Evolutionary conservation across 164 flowering plant genomes (phyloP).

Genomic region (Nymphaea colorata): DNA sequence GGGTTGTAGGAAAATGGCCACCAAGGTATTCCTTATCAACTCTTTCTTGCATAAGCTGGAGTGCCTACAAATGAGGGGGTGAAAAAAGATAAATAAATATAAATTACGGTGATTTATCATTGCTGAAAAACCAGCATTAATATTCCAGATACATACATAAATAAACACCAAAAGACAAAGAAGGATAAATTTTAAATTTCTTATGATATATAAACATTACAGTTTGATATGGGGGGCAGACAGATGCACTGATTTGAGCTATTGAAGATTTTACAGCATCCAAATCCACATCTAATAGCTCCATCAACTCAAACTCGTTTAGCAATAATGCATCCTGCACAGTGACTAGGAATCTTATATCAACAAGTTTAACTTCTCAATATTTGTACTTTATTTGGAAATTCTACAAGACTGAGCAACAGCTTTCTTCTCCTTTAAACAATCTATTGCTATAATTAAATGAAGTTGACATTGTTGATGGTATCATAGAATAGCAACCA

Average conservation of each 20-base stretch:
- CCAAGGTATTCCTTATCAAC: slow-evolving; percentile 24
- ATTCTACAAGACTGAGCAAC: no score
- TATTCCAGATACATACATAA: no score
- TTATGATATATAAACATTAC: slow-evolving; percentile 18
- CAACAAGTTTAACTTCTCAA: no score
- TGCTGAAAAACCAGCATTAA: no score
- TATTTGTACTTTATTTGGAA: no score
- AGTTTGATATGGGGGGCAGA: slow-evolving; percentile 62
- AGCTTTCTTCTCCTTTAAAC: no score
- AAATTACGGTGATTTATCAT: background rate
- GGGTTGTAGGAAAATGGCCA: slow-evolving; percentile 54
- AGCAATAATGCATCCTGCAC: slow-evolving; percentile 61
- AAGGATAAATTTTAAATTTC: no score
- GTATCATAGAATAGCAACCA: no score
- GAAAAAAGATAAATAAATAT: slow-evolving; percentile 1
- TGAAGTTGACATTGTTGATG: no score
- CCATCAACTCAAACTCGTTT: slow-evolving; percentile 79
- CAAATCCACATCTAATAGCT: slow-evolving; percentile 63
- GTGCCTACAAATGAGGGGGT: slow-evolving; percentile 31
- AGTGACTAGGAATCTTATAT: background rate
- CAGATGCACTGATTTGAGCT: slow-evolving; percentile 46
- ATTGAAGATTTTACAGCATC: slow-evolving; percentile 47
- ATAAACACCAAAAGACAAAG: no score
- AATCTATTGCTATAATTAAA: no score
- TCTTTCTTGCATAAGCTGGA: slow-evolving; percentile 47